These are phyloP conservation scores for Daldinia grandis DNA, from an alignment of 495 filamentous ascomycete species.

Conservation along the genomic window DNA sequence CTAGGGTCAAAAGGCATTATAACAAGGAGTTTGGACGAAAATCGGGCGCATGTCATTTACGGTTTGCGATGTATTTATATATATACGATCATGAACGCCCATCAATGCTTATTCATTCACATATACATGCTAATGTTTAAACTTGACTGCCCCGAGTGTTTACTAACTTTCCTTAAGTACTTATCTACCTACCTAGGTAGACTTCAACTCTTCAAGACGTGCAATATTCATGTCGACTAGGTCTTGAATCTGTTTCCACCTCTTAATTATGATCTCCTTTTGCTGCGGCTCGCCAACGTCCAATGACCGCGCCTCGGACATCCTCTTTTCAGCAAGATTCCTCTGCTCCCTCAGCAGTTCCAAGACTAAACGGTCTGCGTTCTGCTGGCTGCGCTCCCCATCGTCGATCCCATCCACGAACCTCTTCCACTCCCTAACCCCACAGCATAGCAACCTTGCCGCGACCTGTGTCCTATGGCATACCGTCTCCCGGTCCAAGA, in stretches of 20 bases:
- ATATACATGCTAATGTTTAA: not conserved
- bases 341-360: constrained; percentile 34
- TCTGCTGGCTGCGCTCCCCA: constrained; percentile 45
- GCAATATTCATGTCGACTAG: constrained; percentile 47
- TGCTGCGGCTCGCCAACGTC: constrained; percentile 41
- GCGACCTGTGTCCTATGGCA: constrained; percentile 80
- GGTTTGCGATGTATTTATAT: constrained; percentile 13
- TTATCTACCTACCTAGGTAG: not conserved
- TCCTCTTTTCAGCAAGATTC: constrained; percentile 47
- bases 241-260: constrained; percentile 62
- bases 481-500: constrained; percentile 65
- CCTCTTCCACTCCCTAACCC: constrained; percentile 47
- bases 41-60: constrained; percentile 17
- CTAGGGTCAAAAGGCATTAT: constrained; percentile 1
- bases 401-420: constrained; percentile 51
- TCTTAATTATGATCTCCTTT: constrained; percentile 50
- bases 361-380: constrained; percentile 45
- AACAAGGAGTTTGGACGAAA: constrained; percentile 27
- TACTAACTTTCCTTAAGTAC: too few relatives aligned
- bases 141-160: not conserved
- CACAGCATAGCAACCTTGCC: constrained; percentile 57
- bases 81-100: constrained; percentile 24
- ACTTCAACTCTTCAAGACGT: constrained; percentile 25
- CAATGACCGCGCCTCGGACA: constrained; percentile 50
- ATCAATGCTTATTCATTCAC: constrained; percentile 21